phyloP scores from a whole-genome alignment of 495 filamentous ascomycete species.

The Lindgomyces ingoldianus region DNA sequence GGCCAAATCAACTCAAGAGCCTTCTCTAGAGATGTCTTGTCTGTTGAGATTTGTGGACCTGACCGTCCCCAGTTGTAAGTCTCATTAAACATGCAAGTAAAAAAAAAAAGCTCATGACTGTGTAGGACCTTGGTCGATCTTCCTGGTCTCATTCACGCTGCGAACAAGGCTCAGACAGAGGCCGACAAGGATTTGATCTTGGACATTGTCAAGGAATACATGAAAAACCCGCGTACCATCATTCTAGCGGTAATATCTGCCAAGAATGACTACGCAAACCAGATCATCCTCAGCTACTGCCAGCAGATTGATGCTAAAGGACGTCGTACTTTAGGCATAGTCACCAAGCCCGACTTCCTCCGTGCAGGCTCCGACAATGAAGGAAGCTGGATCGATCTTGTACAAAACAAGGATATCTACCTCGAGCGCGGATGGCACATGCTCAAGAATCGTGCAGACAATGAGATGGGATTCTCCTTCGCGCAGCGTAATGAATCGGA shows the following conservation, averaged over 20 bases:
- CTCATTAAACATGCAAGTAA: not conserved
- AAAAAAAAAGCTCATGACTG: not conserved
- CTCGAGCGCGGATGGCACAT: conserved; percentile 72
- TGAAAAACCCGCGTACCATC: conserved; percentile 57
- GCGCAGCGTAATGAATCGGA: conserved; percentile 52
- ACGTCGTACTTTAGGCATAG: conserved; percentile 59
- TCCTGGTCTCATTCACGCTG: conserved; percentile 59
- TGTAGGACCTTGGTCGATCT: conserved; percentile 63
- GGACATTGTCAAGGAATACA: conserved; percentile 59
- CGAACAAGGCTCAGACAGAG: conserved; percentile 48
- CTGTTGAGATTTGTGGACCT: conserved; percentile 63
- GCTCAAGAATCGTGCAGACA: conserved; percentile 56
- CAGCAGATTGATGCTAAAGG: conserved; percentile 49
- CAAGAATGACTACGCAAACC: conserved; percentile 52
- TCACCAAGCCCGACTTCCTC: conserved; percentile 59
- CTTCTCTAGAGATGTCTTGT: conserved; percentile 64
- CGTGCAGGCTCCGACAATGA: conserved; percentile 53
- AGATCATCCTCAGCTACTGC: conserved; percentile 51
- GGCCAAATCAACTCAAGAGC: conserved; percentile 28
- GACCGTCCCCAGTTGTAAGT: conserved; percentile 56
- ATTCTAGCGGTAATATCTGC: conserved; percentile 61
- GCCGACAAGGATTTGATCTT: conserved; percentile 53
- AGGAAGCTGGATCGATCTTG: conserved; percentile 53
- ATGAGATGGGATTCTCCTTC: conserved; percentile 38
- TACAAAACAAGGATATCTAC: conserved; percentile 60